Conservation (phyloP, 2,329 filamentous ascomycete species). For the Magnaporthiopsis rhizophila region DNA sequence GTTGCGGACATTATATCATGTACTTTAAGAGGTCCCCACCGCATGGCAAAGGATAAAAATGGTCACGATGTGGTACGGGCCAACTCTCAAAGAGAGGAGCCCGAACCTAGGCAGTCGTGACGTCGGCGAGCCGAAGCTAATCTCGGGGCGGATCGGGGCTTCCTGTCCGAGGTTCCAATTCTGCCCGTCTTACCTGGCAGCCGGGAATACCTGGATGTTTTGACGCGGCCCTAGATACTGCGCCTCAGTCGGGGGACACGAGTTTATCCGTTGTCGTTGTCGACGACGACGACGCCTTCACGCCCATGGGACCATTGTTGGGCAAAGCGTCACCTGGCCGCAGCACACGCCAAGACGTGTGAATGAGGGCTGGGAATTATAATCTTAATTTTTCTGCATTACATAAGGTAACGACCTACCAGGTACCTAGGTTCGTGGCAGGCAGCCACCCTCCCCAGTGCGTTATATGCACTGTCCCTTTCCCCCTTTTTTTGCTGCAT, state of each 20-base stretch:
- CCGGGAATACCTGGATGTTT: background rate
- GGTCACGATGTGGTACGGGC: no score
- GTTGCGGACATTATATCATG: no score
- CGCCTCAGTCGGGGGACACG: background rate
- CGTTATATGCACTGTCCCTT: background rate
- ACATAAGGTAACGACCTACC: background rate
- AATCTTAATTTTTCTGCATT: background rate
- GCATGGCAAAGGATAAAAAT: no score
- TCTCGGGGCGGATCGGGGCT: no score
- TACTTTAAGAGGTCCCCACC: no score
- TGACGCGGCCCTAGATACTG: background rate
- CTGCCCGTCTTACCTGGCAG: background rate
- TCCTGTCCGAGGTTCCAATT: no score
- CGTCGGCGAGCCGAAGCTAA: background rate
- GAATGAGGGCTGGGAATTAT: background rate
- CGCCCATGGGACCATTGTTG: background rate
- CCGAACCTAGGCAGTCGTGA: no score
- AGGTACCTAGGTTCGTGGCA: no score
- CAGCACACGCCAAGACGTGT: background rate
- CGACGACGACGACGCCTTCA: background rate
- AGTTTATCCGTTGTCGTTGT: background rate
- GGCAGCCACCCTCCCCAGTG: background rate
- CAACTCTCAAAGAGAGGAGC: no score
- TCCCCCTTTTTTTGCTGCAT: slow-evolving; percentile 1
- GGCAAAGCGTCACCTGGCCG: background rate